Percentiles rank a stretch among this genome's conserved stretches.
Evolutionary conservation across 805 yeast genomes (phyloP).

Genomic region (Zygosaccharomyces kombuchaensis): DNA sequence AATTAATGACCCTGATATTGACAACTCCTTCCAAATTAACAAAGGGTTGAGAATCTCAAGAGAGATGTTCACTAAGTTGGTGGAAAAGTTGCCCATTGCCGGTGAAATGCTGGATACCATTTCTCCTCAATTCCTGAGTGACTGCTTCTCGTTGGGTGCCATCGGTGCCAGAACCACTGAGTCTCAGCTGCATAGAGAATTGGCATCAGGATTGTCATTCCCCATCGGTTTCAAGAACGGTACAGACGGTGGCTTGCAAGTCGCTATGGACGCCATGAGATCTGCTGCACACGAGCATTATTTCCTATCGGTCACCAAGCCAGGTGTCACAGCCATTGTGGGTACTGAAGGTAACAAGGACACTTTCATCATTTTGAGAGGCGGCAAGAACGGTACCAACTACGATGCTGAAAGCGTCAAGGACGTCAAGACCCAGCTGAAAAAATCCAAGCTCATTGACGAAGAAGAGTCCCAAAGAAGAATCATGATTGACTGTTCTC

Average conservation of each 20-base stretch:
- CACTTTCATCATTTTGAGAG: conserved; percentile 88
- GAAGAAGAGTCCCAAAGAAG: conserved; percentile 48
- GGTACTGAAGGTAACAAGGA: conserved; percentile 92
- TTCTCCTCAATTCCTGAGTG: conserved; percentile 92
- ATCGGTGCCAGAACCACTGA: conserved; percentile 99
- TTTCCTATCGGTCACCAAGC: conserved; percentile 90
- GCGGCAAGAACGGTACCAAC: conserved; percentile 92
- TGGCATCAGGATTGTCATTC: conserved; percentile 94
- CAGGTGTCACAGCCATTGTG: conserved; percentile 93
- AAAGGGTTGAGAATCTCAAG: conserved; percentile 89
- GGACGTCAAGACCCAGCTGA: conserved; percentile 58
- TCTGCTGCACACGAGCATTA: conserved; percentile 93
- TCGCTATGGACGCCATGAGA: conserved; percentile 89
- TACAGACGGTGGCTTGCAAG: conserved; percentile 92
- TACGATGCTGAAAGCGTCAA: conserved; percentile 72
- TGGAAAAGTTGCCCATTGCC: conserved; percentile 85
- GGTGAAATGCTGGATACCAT: conserved; percentile 98
- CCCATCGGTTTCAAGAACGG: conserved; percentile 99
- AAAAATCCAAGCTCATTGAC: conserved; percentile 45
- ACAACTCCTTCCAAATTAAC: conserved; percentile 87
- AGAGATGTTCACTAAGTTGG: conserved; percentile 77
- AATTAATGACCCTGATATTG: conserved; percentile 95
- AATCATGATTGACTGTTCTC: conserved; percentile 96
- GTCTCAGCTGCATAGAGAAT: conserved; percentile 94
- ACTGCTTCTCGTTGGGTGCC: conserved; percentile 92